Evolutionary conservation across 805 yeast species (phyloP), one percentile per base, ranked within the genome.

Genomic region (Candida ovalis): DNA sequence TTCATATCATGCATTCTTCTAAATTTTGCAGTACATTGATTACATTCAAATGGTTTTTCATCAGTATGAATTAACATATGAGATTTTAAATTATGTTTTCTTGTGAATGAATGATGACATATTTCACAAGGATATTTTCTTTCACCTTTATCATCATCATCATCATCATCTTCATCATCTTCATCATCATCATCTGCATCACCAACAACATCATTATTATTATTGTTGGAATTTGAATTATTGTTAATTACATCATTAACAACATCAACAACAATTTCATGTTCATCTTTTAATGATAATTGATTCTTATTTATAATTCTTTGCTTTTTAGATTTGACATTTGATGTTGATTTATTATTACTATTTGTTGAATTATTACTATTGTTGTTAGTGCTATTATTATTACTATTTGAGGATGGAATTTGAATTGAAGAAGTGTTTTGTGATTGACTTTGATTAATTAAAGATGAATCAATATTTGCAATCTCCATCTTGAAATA

Each of bases 1-100:
- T 81, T 85, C 58, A 88, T 71, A 62, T 88, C 95, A 62, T 86
- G 91, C 27, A 80, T 75, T 42, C 95, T 72, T 50, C 94, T 74
- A 63, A 88, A 87, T 53, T 73, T 76, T 42, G 78, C 70, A 45
- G 74, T 68, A 59, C 96, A 87, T 25, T 75, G 73, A 12, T 75
- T 52, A 63, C 96, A 87, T 22, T 69, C 64, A 64, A 75, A 86
- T 1, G 90, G 88, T 60, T 79, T 82, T 52, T 73, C 75, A 43
- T 76, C 72, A 15, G 88, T 75, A 63, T 86, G 94, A 32, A 83
- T 85, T 53, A 85, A 65, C 53, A 81, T 73, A 62, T 86, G 94
- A 4, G 87, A 77, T 47, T 84, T 84, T 70, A 86, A 73, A 58
- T 86, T 86, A 63, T 86, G 92, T 56, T 79, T 82, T 40, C 94